phyloP scores from a whole-genome alignment of 306 rosid species.

The Castanopsis chinensis region DNA sequence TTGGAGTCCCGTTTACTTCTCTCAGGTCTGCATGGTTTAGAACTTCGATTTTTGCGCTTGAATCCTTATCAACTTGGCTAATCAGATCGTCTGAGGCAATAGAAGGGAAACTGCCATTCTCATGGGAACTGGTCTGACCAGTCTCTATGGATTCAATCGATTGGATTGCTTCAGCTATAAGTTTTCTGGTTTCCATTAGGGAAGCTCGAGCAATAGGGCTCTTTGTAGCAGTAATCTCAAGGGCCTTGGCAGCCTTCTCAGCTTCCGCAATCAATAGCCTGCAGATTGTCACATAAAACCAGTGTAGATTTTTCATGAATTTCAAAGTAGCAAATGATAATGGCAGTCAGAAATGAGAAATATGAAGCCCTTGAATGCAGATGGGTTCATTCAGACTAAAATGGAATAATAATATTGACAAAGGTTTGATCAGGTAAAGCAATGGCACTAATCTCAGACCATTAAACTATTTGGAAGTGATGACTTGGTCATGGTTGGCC shows the following conservation, averaged over 20 bases:
- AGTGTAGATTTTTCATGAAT: background rate
- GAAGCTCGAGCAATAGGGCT: conserved; percentile 84
- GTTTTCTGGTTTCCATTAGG: conserved; percentile 75
- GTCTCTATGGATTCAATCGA: conserved; percentile 66
- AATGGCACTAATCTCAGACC: background rate
- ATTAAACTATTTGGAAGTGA: background rate
- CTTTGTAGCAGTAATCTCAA: conserved; percentile 77
- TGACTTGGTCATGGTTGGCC: no score
- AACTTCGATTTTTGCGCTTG: conserved; percentile 16
- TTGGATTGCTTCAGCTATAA: conserved; percentile 88
- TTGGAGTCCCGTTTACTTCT: conserved; percentile 54
- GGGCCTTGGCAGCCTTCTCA: conserved; percentile 88
- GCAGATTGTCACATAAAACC: conserved; percentile 28
- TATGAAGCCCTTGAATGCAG: background rate
- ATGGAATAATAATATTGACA: background rate
- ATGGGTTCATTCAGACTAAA: background rate
- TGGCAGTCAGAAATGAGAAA: conserved; percentile 12
- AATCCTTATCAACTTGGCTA: conserved; percentile 21
- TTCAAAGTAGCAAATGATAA: background rate
- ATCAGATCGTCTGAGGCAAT: conserved; percentile 30
- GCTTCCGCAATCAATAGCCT: conserved; percentile 94
- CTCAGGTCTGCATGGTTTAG: conserved; percentile 26
- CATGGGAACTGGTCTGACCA: conserved; percentile 25
- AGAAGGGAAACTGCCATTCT: conserved; percentile 30
- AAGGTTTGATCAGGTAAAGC: background rate